Evolutionary conservation across 2,329 filamentous ascomycete species (phyloP), one percentile per base, ranked within the genome.

Genomic region (Dactylellina drechsleri): DNA sequence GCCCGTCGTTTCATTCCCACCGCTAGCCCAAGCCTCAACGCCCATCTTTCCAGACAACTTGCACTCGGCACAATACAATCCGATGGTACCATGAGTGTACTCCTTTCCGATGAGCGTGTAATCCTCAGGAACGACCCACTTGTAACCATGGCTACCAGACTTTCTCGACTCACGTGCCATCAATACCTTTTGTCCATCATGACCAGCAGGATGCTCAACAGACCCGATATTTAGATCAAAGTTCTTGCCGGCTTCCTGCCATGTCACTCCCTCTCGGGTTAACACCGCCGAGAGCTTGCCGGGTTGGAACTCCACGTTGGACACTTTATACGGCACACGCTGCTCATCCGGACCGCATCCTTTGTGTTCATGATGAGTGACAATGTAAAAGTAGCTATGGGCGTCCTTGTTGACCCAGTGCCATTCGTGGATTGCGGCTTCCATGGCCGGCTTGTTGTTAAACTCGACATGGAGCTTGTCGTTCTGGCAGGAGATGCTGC

Each of bases 361-460:
- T 2, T 41, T 13, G 7, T 70, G 66, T 12, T 70, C 36, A 16
- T 70, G 66, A 43, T 45, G 41, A 8, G 57, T 70, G n/a, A 70
- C 47, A 3, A 70, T 8, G n/a, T 56, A 57, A 23, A 70, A 70
- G 18, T 43, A 70, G 23, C 56, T 58, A 1, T 49, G 20, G 1
- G n/a, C 3, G 2, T 70, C 45, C 7, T 62, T 36, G 16, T 70
- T 70, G 16, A 70, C 26, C 66, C 66, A 70, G 18, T 70, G 41
- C 66, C 57, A 70, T 8, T 23, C 8, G 5, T 18, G 26, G 7
- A 62, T 50, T 1, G 57, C 57, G 23, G 23, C 13, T 0, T 66
- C n/a, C 60, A 73, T 66, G 1, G 20, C 61, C n/a, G 54, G 16
- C 18, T 57, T 62, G 49, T n/a, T 66, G 16, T 73, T 66, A 28